phyloP scores from a whole-genome alignment of 768 basidiomycete genomes.

The Chiua virens region DNA sequence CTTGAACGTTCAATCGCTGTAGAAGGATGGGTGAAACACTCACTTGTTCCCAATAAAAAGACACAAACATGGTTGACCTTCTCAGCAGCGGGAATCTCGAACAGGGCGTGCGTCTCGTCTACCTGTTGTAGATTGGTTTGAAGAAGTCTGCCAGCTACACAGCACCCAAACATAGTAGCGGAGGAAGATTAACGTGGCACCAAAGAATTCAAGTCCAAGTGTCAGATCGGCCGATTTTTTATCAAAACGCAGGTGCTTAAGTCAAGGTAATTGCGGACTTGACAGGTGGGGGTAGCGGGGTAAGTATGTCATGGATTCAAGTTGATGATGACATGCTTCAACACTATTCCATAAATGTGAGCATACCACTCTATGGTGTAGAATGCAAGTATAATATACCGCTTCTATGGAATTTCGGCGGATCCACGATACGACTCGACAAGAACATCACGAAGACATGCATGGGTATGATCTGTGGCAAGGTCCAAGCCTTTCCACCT shows the following conservation, averaged over 20 bases:
- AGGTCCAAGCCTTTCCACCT: conserved; percentile 5
- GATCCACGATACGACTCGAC: conserved; percentile 6
- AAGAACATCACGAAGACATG: not conserved
- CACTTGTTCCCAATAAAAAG: conserved; percentile 78
- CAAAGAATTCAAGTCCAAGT: not conserved
- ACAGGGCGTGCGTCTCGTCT: conserved; percentile 80
- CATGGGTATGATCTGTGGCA: conserved; percentile 16
- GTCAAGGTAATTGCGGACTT: not conserved
- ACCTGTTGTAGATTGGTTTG: conserved; percentile 82
- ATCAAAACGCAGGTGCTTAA: not conserved
- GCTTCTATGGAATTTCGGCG: conserved; percentile 12
- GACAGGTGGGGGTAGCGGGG: conserved; percentile 1
- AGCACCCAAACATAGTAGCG: conserved; percentile 69
- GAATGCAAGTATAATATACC: not conserved
- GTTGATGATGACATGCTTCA: conserved; percentile 8
- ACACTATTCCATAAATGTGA: conserved; percentile 3
- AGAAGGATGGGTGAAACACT: conserved; percentile 13
- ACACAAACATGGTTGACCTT: conserved; percentile 85
- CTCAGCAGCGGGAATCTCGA: conserved; percentile 68
- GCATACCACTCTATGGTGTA: too few relatives aligned
- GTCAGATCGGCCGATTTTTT: not conserved
- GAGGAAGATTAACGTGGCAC: not conserved
- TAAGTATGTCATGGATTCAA: conserved; percentile 15
- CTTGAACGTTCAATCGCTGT: not conserved
- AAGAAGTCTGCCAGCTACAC: conserved; percentile 72